A percentile compares a stretch with the other conserved stretches of the same genome.
These are phyloP conservation scores for Arabidopsis hybrid DNA, from an alignment of 441 rosid genomes.

Conservation along the genomic window DNA sequence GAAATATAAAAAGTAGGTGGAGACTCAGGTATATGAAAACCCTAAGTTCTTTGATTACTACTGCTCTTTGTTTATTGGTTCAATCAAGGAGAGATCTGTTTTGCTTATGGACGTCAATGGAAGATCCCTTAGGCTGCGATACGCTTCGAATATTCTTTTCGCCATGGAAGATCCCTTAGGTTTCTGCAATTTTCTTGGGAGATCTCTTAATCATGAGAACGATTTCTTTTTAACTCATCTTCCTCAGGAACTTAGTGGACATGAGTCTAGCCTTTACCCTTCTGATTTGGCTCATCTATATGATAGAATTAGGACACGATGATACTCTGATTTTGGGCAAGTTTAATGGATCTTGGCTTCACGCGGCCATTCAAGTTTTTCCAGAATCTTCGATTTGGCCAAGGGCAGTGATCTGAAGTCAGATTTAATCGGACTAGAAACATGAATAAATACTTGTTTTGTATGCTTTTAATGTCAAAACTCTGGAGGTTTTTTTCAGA, in stretches of 20 bases:
- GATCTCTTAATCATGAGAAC: neutral
- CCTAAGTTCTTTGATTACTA: slow-evolving; percentile 49
- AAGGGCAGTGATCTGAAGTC: neutral
- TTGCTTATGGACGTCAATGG: neutral
- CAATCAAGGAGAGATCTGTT: slow-evolving; percentile 16
- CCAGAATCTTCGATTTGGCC: slow-evolving; percentile 6
- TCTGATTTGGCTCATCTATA: neutral
- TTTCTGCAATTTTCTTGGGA: neutral
- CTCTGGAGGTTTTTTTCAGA: slow-evolving; percentile 6
- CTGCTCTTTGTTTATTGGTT: slow-evolving; percentile 47
- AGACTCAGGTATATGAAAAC: slow-evolving; percentile 50
- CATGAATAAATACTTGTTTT: slow-evolving; percentile 11
- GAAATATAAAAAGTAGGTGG: slow-evolving; percentile 6
- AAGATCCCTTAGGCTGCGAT: slow-evolving; percentile 4
- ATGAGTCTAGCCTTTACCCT: neutral
- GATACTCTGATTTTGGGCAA: neutral
- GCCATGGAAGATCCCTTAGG: slow-evolving; percentile 26
- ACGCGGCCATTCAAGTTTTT: slow-evolving; percentile 1
- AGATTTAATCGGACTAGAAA: neutral
- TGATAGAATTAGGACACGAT: slow-evolving; percentile 8
- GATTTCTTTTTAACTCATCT: neutral
- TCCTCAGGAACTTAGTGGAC: neutral
- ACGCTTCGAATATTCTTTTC: slow-evolving; percentile 3
- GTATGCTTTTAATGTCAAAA: slow-evolving; percentile 16
- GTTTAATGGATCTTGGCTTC: slow-evolving; percentile 9